phyloP scores from a whole-genome alignment of 768 basidiomycete genomes.

The Solioccasus polychromus region DNA sequence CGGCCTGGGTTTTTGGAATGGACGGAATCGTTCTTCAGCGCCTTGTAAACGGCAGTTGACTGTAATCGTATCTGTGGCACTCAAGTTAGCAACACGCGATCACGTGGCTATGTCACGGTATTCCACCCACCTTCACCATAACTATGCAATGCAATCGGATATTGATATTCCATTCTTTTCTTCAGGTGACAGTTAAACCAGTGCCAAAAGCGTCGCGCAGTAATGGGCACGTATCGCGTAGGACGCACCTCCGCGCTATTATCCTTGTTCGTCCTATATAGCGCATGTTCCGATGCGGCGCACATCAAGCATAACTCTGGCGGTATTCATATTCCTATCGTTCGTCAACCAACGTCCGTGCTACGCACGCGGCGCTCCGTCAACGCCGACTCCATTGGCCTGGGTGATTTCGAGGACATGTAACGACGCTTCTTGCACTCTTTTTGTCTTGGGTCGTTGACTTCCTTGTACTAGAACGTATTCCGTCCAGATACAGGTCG shows the following conservation, averaged over 20 bases:
- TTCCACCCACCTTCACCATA: too few species aligned
- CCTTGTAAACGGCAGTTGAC: too few species aligned
- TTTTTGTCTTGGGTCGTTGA: background rate
- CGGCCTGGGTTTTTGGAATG: too few species aligned
- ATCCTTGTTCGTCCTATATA: slow-evolving; percentile 3
- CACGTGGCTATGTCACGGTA: too few species aligned
- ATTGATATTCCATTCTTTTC: too few species aligned
- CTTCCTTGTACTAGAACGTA: slow-evolving; percentile 49
- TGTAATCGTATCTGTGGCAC: too few species aligned
- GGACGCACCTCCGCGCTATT: slow-evolving; percentile 8
- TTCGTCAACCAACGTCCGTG: slow-evolving; percentile 1
- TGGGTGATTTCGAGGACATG: slow-evolving; percentile 65
- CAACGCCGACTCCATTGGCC: slow-evolving; percentile 41
- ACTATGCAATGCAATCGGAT: too few species aligned
- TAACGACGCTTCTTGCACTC: slow-evolving; percentile 30
- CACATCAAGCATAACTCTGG: slow-evolving; percentile 8
- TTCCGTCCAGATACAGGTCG: slow-evolving; percentile 56
- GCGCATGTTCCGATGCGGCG: background rate
- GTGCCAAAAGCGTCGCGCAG: too few species aligned
- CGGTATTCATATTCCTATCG: slow-evolving; percentile 27
- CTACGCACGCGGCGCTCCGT: slow-evolving; percentile 9
- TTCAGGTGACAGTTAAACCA: too few species aligned
- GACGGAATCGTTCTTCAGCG: too few species aligned
- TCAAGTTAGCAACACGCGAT: too few species aligned
- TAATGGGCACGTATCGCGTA: slow-evolving; percentile 14